Percentiles rank a stretch among this genome's conserved stretches.
Evolutionary conservation across 2,329 filamentous ascomycete species (phyloP).

Genomic region (Penicillium polonicum): DNA sequence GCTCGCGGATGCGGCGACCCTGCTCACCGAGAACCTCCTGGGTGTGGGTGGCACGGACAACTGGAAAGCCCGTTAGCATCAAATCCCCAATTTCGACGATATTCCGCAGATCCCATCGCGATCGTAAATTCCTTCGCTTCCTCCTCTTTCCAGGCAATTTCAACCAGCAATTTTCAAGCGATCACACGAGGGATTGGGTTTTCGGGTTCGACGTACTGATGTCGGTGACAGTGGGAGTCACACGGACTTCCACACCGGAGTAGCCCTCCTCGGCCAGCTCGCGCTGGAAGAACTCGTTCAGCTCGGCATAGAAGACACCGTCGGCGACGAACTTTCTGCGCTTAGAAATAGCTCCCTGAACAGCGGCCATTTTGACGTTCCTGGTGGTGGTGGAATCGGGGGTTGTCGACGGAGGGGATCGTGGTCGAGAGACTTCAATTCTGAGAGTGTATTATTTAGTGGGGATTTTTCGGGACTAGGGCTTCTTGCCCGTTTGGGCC

Average conservation of each 20-base stretch:
- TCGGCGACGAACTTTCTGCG: conserved; percentile 80
- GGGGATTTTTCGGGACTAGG: conserved; percentile 40
- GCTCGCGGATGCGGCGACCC: conserved; percentile 98
- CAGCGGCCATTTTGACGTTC: conserved; percentile 50
- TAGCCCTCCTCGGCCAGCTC: conserved; percentile 99
- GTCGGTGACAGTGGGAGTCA: conserved; percentile 99
- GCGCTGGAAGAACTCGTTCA: conserved; percentile 99
- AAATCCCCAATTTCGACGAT: conserved; percentile 9
- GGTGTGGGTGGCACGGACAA: conserved; percentile 99
- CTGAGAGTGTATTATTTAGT: conserved; percentile 40
- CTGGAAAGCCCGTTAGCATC: conserved; percentile 42
- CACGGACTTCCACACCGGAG: conserved; percentile 99
- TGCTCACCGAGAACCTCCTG: conserved; percentile 99
- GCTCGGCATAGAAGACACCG: conserved; percentile 99
- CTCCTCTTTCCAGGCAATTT: conserved; percentile 13
- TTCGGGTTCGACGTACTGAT: conserved; percentile 64
- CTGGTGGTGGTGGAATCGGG: conserved; percentile 32
- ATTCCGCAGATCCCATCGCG: conserved; percentile 6
- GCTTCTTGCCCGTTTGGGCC: conserved; percentile 35
- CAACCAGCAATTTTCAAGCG: conserved; percentile 12
- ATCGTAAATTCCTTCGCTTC: conserved; percentile 1
- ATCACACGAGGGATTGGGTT: conserved; percentile 15
- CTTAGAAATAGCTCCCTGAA: conserved; percentile 54
- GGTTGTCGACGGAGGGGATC: conserved; percentile 38
- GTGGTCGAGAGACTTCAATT: conserved; percentile 35